phyloP scores from a whole-genome alignment of 1,284 basidiomycete species.

The Schizophyllum amplum region DNA sequence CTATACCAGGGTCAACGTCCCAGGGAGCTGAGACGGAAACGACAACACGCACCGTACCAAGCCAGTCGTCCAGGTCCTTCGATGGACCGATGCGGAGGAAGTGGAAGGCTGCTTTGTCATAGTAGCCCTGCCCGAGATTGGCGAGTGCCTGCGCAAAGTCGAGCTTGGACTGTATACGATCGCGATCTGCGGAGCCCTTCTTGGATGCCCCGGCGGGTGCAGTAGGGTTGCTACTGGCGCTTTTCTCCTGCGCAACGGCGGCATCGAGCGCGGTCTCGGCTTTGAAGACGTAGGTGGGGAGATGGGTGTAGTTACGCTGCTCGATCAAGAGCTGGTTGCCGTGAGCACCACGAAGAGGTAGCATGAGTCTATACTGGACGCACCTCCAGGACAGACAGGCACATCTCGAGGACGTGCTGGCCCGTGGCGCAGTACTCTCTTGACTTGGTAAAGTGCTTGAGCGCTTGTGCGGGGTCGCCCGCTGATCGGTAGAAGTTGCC shows the following conservation, averaged over 20 bases:
- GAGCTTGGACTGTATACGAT: constrained; percentile 67
- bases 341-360: background rate
- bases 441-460: constrained; percentile 78
- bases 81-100: constrained; percentile 62
- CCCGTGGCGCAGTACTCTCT: constrained; percentile 82
- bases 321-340: constrained; percentile 63
- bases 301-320: constrained; percentile 74
- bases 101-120: constrained; percentile 65
- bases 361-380: too few relatives aligned
- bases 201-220: constrained; percentile 20
- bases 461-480: constrained; percentile 61
- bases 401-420: constrained; percentile 83
- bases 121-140: constrained; percentile 59
- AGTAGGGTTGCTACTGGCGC: constrained; percentile 1
- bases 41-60: constrained; percentile 42
- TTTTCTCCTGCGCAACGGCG: constrained; percentile 23
- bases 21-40: background rate
- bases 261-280: constrained; percentile 82
- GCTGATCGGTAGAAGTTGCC: constrained; percentile 65
- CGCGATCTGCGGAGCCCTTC: constrained; percentile 45
- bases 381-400: constrained; percentile 72
- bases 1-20: constrained; percentile 24
- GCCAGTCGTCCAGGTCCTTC: constrained; percentile 66
- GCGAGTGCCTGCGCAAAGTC: constrained; percentile 72
- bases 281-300: constrained; percentile 85